Percentiles rank a stretch among this genome's conserved stretches.
phyloP scores from a whole-genome alignment of 139 green algal species.

The Chlorella vulgaris region DNA sequence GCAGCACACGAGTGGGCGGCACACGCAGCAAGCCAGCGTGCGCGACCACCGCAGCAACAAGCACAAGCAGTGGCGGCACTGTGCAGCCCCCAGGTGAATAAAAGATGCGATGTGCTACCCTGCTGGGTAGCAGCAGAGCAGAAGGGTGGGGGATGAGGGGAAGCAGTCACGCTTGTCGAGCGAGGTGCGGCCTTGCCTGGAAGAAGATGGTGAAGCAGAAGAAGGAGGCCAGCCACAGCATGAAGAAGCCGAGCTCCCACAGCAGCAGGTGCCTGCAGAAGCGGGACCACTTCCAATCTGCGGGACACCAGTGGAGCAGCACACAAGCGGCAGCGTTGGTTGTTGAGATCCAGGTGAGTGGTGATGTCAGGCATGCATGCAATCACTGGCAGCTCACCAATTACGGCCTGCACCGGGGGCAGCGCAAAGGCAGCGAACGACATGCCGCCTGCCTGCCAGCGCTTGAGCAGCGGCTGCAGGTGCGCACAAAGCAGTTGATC shows the following conservation, averaged over 20 bases:
- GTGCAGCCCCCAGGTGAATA: no score
- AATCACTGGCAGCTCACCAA: neutral
- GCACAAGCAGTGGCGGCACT: no score
- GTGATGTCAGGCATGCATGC: neutral
- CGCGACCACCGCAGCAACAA: neutral
- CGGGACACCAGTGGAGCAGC: no score
- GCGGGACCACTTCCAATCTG: conserved; percentile 11
- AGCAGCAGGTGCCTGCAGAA: conserved; percentile 35
- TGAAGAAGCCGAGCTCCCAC: conserved; percentile 49
- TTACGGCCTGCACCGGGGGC: conserved; percentile 36
- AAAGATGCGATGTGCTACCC: no score
- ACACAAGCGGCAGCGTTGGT: no score
- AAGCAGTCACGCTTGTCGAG: no score
- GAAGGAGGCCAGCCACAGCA: conserved; percentile 58
- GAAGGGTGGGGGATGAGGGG: no score
- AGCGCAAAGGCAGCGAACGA: conserved; percentile 37
- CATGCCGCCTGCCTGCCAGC: conserved; percentile 44
- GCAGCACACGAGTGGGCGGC: neutral
- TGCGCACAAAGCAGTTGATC: no score
- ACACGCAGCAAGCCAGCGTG: neutral
- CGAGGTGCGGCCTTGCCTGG: neutral
- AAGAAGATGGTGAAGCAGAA: conserved; percentile 44
- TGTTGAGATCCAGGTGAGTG: no score
- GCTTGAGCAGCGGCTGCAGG: conserved; percentile 51
- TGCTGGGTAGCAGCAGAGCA: no score